phyloP scores from a whole-genome alignment of 1,139 yeast species.

The Yamadazyma diospyri region DNA sequence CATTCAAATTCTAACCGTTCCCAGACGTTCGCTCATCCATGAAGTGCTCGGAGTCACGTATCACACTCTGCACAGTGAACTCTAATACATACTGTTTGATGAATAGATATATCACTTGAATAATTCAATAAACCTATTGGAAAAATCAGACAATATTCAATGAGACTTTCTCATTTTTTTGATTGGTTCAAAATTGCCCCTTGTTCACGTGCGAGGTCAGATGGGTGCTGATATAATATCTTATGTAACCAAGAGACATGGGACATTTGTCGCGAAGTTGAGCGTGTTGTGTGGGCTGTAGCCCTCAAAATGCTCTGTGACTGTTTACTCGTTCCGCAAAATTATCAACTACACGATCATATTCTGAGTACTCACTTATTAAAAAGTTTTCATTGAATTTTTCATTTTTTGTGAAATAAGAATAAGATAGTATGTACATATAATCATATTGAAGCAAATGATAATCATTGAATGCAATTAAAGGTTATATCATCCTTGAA shows the following conservation, averaged over 20 bases:
- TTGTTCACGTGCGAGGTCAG: slow-evolving; percentile 1
- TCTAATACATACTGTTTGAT: not conserved
- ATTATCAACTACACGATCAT: not conserved
- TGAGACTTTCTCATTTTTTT: slow-evolving; percentile 2
- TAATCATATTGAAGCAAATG: not conserved
- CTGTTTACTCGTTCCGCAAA: not conserved
- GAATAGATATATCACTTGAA: slow-evolving; percentile 1
- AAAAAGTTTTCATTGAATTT: slow-evolving; percentile 6
- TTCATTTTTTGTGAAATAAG: slow-evolving; percentile 5
- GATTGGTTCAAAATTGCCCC: slow-evolving; percentile 4
- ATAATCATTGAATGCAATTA: not conserved
- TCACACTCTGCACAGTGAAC: no score
- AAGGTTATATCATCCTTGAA: no score
- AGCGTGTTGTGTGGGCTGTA: no score
- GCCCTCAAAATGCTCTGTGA: slow-evolving; percentile 1
- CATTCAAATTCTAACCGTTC: no score
- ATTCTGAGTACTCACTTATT: no score
- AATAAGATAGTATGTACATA: slow-evolving; percentile 6
- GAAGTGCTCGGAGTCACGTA: no score
- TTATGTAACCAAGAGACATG: no score
- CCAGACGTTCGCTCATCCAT: no score
- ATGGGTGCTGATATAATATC: no score
- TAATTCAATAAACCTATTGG: not conserved
- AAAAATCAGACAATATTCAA: slow-evolving; percentile 7
- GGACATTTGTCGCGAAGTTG: no score